Evolutionary conservation across 306 rosid genomes (phyloP).

Genomic region (Cercis canadensis): DNA sequence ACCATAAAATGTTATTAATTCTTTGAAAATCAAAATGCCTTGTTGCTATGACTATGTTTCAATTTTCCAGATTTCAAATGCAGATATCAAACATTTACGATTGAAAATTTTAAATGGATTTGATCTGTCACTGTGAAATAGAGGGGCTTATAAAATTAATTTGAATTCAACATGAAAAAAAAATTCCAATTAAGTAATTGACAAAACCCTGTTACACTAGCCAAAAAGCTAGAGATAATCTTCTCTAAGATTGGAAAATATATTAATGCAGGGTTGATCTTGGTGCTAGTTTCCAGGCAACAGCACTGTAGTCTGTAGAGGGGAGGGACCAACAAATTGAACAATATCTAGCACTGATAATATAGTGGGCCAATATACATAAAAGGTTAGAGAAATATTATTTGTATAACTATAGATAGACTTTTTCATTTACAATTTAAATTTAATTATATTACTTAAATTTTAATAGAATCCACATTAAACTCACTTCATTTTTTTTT

Average conservation of each 20-base stretch:
- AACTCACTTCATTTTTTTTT: too few relatives aligned
- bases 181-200: background rate
- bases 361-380: conserved; percentile 39
- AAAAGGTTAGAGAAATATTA: conserved; percentile 16
- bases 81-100: background rate
- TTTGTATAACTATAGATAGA: too few relatives aligned
- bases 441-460: too few relatives aligned
- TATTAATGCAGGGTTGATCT: background rate
- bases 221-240: conserved; percentile 4
- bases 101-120: background rate
- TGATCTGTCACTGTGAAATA: background rate
- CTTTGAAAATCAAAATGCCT: background rate
- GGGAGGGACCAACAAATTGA: conserved; percentile 52
- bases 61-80: background rate
- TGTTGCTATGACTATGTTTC: background rate
- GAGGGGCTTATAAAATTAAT: background rate
- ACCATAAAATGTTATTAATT: background rate
- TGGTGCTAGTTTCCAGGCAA: conserved; percentile 35
- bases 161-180: background rate
- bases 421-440: too few relatives aligned
- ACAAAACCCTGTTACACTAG: background rate
- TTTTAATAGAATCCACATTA: too few relatives aligned
- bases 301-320: background rate
- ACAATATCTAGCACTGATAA: conserved; percentile 43
- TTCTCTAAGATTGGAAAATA: conserved; percentile 20